Evolutionary conservation across 306 rosid species (phyloP), one percentile per base, ranked within the genome.

Genomic region (Lupinus albus): DNA sequence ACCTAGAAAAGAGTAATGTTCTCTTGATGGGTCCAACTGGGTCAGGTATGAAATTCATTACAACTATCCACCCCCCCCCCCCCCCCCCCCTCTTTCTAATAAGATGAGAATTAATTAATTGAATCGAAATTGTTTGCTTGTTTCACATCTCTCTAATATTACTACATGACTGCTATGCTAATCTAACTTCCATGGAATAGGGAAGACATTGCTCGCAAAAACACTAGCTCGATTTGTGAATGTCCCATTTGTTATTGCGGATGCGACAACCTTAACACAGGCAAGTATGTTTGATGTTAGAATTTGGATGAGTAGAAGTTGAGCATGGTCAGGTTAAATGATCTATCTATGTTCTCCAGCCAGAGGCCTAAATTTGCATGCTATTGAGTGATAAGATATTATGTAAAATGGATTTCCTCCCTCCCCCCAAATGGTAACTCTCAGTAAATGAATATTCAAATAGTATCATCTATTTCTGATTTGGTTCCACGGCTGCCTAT

Each of bases 1-100:
- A 89, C 79, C 84, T 89, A 16, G 96, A 89, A 76, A 89, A 89
- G 86, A 89, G 96, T 82, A 90, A 90, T 71, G 97, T 90, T 59
- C 97, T 90, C 66, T 75, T 90, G 80, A 90, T 90, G 95, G 97
- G 95, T 65, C 97, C 97, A 64, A 90, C 97, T 16, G 97, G 97
- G 55, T 90, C 97, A 9, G 96, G 96, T 89, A 73, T 76, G 67
- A 57, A 18, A 10, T 63, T 52, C 69, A 21, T 49, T 32, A 8
- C 13, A 13, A 11, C 45, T 8, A 12, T 57, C 4, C 30, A 3
- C 30, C 21, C 35, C 62, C 66, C 79, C 30, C 30, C 30, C 21
- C 35, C 62, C 66, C 79, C 30, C 30, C 30, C 21, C 35, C 62
- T 70, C 79, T 18, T 11, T 8, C 5, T 28, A 39, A 14, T 57